Percentiles rank a stretch among this genome's conserved stretches.
These are phyloP conservation scores for Boletus hoseneyae DNA, from an alignment of 1,284 basidiomycete genomes.

Conservation along the genomic window DNA sequence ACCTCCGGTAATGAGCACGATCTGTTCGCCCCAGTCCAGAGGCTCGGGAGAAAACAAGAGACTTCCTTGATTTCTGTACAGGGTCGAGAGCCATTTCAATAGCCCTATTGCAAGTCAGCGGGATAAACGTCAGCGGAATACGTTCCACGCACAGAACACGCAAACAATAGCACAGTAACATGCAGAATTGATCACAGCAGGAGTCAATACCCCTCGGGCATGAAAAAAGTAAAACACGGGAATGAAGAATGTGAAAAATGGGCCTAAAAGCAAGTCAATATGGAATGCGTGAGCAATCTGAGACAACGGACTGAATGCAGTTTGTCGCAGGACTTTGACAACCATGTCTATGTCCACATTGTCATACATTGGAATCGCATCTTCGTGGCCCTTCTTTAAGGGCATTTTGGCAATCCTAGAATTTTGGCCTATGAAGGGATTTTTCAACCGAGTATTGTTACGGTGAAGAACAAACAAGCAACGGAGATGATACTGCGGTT, in stretches of 20 bases:
- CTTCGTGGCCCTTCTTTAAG: slow-evolving; percentile 2
- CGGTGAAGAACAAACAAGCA: neutral
- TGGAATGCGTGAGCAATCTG: neutral
- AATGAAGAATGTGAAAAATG: slow-evolving; percentile 77
- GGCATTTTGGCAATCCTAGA: slow-evolving; percentile 8
- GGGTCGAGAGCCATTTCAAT: slow-evolving; percentile 61
- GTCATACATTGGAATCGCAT: slow-evolving; percentile 45
- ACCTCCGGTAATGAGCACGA: slow-evolving; percentile 90
- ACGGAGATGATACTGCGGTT: neutral
- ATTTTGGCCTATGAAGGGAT: neutral
- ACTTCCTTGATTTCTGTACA: slow-evolving; percentile 72
- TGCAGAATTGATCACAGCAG: slow-evolving; percentile 47
- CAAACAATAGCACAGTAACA: slow-evolving; percentile 57
- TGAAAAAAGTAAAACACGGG: slow-evolving; percentile 75
- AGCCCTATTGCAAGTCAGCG: slow-evolving; percentile 47
- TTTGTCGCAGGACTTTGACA: slow-evolving; percentile 72
- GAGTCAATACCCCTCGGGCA: slow-evolving; percentile 50
- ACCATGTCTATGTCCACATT: slow-evolving; percentile 69
- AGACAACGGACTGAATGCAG: slow-evolving; percentile 63
- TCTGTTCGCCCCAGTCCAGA: slow-evolving; percentile 81
- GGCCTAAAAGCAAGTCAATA: slow-evolving; percentile 46
- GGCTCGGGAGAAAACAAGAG: slow-evolving; percentile 55
- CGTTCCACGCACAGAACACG: slow-evolving; percentile 55
- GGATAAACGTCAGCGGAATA: neutral
- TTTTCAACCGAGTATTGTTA: neutral